Conservation (phyloP, 2,329 filamentous ascomycete genomes). For the Nemania serpens region DNA sequence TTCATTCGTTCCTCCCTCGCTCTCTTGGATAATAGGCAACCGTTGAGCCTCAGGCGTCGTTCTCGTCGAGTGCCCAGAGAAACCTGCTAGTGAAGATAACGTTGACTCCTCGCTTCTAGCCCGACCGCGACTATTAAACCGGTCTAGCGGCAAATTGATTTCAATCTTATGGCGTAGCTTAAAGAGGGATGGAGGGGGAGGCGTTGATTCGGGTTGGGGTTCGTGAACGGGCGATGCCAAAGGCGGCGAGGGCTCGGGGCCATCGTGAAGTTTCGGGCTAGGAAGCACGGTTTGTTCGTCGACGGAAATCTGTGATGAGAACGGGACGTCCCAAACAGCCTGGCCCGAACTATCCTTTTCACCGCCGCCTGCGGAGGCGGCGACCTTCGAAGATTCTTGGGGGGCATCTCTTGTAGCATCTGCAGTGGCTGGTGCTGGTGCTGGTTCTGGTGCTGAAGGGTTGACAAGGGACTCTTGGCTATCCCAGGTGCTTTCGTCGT, state of each 20-base stretch:
- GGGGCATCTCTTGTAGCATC: conserved; percentile 1
- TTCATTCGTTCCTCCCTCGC: conserved; percentile 4
- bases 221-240: conserved; percentile 23
- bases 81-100: conserved; percentile 8
- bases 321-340: conserved; percentile 41
- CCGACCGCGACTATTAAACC: not conserved
- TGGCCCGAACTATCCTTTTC: conserved; percentile 2
- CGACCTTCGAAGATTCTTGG: no score
- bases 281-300: conserved; percentile 24
- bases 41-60: conserved; percentile 23
- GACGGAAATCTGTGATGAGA: conserved; percentile 33
- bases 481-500: conserved; percentile 48
- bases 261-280: not conserved
- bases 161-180: conserved; percentile 18
- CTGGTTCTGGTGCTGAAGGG: conserved; percentile 14
- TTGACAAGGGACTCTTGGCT: conserved; percentile 41
- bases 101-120: conserved; percentile 8
- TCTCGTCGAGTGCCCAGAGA: conserved; percentile 9
- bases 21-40: conserved; percentile 1
- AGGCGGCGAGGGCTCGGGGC: conserved; percentile 32
- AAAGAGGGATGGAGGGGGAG: conserved; percentile 15
- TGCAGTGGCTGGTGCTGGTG: not conserved
- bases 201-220: conserved; percentile 17
- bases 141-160: not conserved
- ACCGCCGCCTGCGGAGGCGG: no score